phyloP scores from a whole-genome alignment of 495 filamentous ascomycete genomes.

The Podospora tetraspora region DNA sequence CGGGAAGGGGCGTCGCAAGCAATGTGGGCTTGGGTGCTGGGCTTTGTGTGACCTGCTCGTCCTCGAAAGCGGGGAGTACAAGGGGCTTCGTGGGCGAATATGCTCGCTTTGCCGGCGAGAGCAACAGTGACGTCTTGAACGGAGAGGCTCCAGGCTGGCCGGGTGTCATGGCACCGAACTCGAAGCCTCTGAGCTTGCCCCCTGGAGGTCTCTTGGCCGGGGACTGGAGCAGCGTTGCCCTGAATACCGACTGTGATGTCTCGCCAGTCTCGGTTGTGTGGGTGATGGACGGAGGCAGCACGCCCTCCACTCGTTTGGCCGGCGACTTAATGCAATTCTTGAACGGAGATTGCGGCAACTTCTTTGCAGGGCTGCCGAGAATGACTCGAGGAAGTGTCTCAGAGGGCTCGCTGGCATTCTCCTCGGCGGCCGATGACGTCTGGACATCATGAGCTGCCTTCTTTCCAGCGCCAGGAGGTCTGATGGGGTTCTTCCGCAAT shows the following conservation, averaged over 20 bases:
- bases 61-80: slow-evolving; percentile 8
- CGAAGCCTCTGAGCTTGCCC: slow-evolving; percentile 30
- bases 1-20: slow-evolving; percentile 39
- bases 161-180: slow-evolving; percentile 1
- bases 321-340: slow-evolving; percentile 46
- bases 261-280: slow-evolving; percentile 11
- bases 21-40: slow-evolving; percentile 29
- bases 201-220: slow-evolving; percentile 45
- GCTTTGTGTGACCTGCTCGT: slow-evolving; percentile 2
- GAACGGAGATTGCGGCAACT: slow-evolving; percentile 42
- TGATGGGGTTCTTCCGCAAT: slow-evolving; percentile 45
- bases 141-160: slow-evolving; percentile 19
- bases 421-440: slow-evolving; percentile 9
- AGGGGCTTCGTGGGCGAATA: slow-evolving; percentile 36
- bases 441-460: slow-evolving; percentile 12
- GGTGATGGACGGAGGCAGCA: slow-evolving; percentile 9
- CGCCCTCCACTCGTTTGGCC: slow-evolving; percentile 38
- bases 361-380: slow-evolving; percentile 45
- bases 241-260: slow-evolving; percentile 26
- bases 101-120: slow-evolving; percentile 46
- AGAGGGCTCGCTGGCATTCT: slow-evolving; percentile 16
- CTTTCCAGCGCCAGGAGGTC: slow-evolving; percentile 19
- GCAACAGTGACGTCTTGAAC: slow-evolving; percentile 39
- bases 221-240: slow-evolving; percentile 42
- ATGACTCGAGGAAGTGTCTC: slow-evolving; percentile 21